Evolutionary conservation across 164 flowering plant species (phyloP), one percentile per base, ranked within the genome.

Genomic region (Stephania japonica): DNA sequence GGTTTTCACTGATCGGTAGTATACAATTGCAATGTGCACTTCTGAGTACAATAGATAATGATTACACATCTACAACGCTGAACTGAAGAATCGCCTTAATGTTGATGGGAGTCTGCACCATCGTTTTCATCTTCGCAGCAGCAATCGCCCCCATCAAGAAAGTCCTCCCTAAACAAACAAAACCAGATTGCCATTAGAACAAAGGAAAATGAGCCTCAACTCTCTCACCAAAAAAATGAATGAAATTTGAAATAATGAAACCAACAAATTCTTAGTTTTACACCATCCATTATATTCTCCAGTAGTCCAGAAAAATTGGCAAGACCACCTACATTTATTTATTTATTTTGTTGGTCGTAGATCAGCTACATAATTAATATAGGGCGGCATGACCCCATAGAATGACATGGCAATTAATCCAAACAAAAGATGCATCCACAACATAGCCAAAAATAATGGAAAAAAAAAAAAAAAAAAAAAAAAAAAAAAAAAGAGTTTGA

Each of bases 151-250:
- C 73, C 85, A 75, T 82, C 82, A 71, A 83, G 81, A 71, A 80
- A 69, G 77, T 78, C 79, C 82, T 86, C 90, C 85, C 94, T 90
- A 88, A 43, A 72, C 49, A 73, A 42, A 42, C 65, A 69, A 21
- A 74, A 72, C 42, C 25, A 26, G 59, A 42, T n/a, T 50, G 38
- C 1, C 38, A 32, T 32, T 32, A 32, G 38, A n/a, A n/a, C n/a
- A n/a, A n/a, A n/a, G 38, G 4, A 32, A 32, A 32, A 32, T 32
- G 38, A 32, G 1, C 38, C 38, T 32, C 38, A 32, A 32, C 0
- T 32, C 38, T 27, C 32, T 32, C 38, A 32, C 38, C 38, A 32
- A 1, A 32, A 32, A 32, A 32, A 32, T 32, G 38, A 32, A 32
- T 32, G 38, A 32, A 4, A 32, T 32, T 4, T 32, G 38, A 32